These are phyloP conservation scores for Spergularia marina DNA, from an alignment of 148 eudicot species.

Conservation along the genomic window DNA sequence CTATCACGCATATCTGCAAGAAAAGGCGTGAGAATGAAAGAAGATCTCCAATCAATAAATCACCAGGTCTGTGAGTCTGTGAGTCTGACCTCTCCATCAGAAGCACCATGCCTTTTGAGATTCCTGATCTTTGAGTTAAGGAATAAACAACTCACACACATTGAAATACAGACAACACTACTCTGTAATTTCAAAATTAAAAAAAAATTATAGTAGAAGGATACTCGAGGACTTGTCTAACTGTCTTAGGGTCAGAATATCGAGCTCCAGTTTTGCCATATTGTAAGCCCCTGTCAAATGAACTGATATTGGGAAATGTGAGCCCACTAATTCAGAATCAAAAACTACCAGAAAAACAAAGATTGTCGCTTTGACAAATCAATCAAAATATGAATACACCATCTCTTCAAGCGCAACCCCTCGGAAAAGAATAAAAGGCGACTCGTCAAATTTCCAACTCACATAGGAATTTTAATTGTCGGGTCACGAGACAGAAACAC, in stretches of 20 bases:
- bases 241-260: conserved; percentile 50
- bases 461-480: conserved; percentile 77
- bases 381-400: background rate
- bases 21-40: background rate
- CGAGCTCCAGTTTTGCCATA: conserved; percentile 60
- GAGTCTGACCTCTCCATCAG: conserved; percentile 68
- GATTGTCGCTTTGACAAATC: background rate
- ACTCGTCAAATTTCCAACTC: conserved; percentile 25
- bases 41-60: background rate
- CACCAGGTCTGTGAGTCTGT: conserved; percentile 12
- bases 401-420: background rate
- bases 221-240: conserved; percentile 70
- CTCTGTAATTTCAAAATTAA: background rate
- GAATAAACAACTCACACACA: conserved; percentile 29
- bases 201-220: conserved; percentile 38
- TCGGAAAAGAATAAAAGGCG: background rate
- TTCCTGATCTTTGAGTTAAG: conserved; percentile 51
- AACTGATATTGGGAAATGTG: conserved; percentile 40
- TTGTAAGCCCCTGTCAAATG: conserved; percentile 74
- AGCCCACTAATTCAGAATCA: conserved; percentile 10
- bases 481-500: conserved; percentile 81
- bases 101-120: conserved; percentile 67
- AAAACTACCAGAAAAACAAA: background rate
- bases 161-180: conserved; percentile 4
- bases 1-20: conserved; percentile 75